These are phyloP conservation scores for Aspergillus asperescens DNA, from an alignment of 495 filamentous ascomycete genomes.

Conservation along the genomic window DNA sequence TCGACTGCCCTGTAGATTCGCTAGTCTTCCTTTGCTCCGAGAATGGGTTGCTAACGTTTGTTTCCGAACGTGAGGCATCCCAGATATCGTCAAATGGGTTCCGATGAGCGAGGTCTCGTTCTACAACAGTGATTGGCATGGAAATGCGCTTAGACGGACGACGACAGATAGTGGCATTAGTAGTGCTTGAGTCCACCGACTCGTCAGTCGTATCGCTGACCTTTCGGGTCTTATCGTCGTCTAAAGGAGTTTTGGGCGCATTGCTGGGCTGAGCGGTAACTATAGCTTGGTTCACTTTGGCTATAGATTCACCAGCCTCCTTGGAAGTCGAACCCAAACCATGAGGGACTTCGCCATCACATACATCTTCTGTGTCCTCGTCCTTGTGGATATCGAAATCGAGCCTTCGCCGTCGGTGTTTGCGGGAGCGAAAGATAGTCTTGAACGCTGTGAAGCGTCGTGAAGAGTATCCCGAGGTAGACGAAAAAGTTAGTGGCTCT, in stretches of 20 bases:
- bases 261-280: neutral
- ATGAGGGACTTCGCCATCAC: neutral
- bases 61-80: constrained; percentile 6
- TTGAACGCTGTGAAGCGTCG: constrained; percentile 14
- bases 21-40: constrained; percentile 14
- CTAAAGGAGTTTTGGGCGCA: neutral
- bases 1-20: constrained; percentile 13
- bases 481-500: neutral
- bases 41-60: constrained; percentile 24
- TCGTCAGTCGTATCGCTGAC: constrained; percentile 18
- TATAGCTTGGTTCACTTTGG: neutral
- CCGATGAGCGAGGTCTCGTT: constrained; percentile 4
- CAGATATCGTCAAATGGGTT: constrained; percentile 17
- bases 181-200: constrained; percentile 30
- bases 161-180: constrained; percentile 28
- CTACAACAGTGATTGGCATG: constrained; percentile 17
- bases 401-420: constrained; percentile 5
- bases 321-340: neutral
- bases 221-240: neutral
- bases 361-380: neutral
- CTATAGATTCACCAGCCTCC: neutral
- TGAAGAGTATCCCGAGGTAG: constrained; percentile 7
- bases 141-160: constrained; percentile 24
- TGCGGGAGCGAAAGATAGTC: constrained; percentile 19
- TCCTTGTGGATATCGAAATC: neutral